Percentiles rank a stretch among this genome's conserved stretches.
Evolutionary conservation across 495 filamentous ascomycete species (phyloP).

Genomic region (Lindgomyces ingoldianus): DNA sequence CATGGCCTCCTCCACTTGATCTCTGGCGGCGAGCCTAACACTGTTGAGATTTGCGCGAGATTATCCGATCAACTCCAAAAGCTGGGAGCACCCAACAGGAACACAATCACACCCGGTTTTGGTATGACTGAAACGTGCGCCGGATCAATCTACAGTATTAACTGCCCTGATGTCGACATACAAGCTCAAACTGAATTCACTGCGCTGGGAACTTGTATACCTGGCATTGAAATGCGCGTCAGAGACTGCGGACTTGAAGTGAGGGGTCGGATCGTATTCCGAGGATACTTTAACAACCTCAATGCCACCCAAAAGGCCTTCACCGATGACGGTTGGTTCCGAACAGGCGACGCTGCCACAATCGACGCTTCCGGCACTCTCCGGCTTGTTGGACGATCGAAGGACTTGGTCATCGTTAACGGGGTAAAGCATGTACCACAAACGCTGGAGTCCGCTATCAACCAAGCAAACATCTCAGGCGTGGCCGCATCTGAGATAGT

Average conservation of each 20-base stretch:
- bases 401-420: constrained; percentile 47
- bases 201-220: constrained; percentile 1
- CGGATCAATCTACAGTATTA: constrained; percentile 48
- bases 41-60: not conserved
- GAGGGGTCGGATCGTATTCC: constrained; percentile 10
- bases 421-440: constrained; percentile 52
- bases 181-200: not conserved
- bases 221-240: constrained; percentile 20
- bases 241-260: constrained; percentile 6
- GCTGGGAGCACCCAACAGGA: constrained; percentile 38
- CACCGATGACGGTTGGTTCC: constrained; percentile 25
- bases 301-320: constrained; percentile 18
- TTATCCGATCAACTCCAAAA: not conserved
- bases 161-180: constrained; percentile 4
- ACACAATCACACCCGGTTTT: constrained; percentile 52
- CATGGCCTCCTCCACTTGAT: constrained; percentile 8
- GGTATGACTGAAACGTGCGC: constrained; percentile 62
- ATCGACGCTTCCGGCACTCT: constrained; percentile 14
- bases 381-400: constrained; percentile 3
- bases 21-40: constrained; percentile 17
- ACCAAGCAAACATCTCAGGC: constrained; percentile 37
- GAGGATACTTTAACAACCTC: constrained; percentile 16
- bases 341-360: constrained; percentile 20
- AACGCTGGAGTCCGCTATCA: constrained; percentile 51
- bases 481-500: constrained; percentile 23